Percentiles rank a stretch among this genome's conserved stretches.
Evolutionary conservation across 805 yeast species (phyloP).

Genomic region (Zygotorulaspora florentina): DNA sequence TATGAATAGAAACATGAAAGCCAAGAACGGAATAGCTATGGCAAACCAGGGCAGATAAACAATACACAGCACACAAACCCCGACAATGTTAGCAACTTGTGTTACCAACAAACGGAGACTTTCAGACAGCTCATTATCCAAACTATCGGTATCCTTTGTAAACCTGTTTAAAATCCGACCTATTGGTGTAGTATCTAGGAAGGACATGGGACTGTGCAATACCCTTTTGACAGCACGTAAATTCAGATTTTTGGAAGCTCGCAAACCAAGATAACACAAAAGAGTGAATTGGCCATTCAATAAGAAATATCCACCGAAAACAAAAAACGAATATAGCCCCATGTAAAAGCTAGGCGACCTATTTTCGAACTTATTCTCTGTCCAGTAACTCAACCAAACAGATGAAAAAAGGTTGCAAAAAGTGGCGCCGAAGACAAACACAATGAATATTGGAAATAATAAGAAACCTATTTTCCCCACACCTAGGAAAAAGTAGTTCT

Average conservation of each 20-base stretch:
- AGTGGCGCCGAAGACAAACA: conserved; percentile 27
- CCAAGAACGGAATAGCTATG: conserved; percentile 58
- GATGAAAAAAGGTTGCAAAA: conserved; percentile 34
- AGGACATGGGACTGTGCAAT: conserved; percentile 76
- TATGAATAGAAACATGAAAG: conserved; percentile 41
- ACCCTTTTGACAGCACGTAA: conserved; percentile 55
- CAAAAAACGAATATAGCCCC: conserved; percentile 67
- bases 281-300: conserved; percentile 34
- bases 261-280: conserved; percentile 41
- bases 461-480: conserved; percentile 42
- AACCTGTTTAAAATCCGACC: conserved; percentile 84
- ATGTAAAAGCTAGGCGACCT: conserved; percentile 58
- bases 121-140: conserved; percentile 76
- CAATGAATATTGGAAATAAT: conserved; percentile 21
- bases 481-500: conserved; percentile 49
- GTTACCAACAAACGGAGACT: conserved; percentile 58
- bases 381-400: conserved; percentile 84
- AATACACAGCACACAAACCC: conserved; percentile 64
- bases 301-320: conserved; percentile 45
- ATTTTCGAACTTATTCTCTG: conserved; percentile 47
- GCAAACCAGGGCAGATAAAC: conserved; percentile 78
- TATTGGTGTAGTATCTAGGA: conserved; percentile 80
- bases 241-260: conserved; percentile 57
- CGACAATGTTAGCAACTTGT: conserved; percentile 52
- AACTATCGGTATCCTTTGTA: conserved; percentile 80